Evolutionary conservation across 805 yeast genomes (phyloP), one percentile per base, ranked within the genome.

Genomic region (Teunomyces funiuensis): DNA sequence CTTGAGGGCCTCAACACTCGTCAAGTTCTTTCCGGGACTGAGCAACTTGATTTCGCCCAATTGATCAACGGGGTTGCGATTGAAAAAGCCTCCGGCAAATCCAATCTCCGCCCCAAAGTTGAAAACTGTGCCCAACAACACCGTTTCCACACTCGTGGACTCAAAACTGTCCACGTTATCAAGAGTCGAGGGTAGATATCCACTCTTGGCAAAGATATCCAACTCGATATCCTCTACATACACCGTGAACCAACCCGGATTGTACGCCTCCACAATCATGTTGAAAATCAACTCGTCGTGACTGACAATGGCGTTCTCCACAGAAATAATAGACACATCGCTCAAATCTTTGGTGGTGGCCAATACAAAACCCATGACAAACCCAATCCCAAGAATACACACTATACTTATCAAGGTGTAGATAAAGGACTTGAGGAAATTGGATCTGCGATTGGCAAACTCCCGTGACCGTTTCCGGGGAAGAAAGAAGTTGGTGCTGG

Each of bases 281-380:
- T 84, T 87, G 65, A 91, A 88, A 0, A 89, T 76, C 36, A 91
- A 66, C 57, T 88, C 97, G 54, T 89, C 96, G 48, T 83, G 82
- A 39, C 93, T 82, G 2, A 88, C 85, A 9, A 90, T 67, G 1
- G 90, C 76, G 53, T 87, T 87, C 37, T 76, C 77, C 29, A 90
- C 70, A n/a, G 79, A 66, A 2, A 69, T 59, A 7, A 90, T 77
- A 15, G 76, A 65, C 14, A 88, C 83, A 45, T 77, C 75, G 39
- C 83, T 80, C 41, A 91, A 66, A 43, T 91, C 97, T 51, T 88
- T 88, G 14, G 88, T 83, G 1, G 96, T 82, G 0, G 97, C 97
- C 30, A 90, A 66, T 2, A 89, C 65, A 55, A 90, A 87, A 0
- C 98, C 98, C 54, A 83, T 71, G 4, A 85, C 69, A 54, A 91